Conservation (phyloP, 169 alveolate species). For the Prorocentrum cordatum region DNA sequence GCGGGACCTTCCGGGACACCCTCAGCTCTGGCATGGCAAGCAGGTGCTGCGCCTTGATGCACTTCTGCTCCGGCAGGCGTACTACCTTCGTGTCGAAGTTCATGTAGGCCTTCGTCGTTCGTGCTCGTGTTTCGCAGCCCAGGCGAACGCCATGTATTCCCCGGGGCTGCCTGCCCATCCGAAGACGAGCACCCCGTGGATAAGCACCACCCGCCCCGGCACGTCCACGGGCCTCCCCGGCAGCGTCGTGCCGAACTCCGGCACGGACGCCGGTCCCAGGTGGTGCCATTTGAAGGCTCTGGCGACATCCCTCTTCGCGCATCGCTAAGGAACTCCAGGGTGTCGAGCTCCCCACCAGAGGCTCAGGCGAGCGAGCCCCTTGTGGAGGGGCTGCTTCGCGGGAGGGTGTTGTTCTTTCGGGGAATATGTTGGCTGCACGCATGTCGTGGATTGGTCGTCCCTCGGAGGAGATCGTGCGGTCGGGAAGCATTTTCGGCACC, state of each 20-base stretch:
- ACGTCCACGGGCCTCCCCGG: not conserved
- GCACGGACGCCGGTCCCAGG: not conserved
- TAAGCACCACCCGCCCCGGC: not conserved
- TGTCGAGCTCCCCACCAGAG: not conserved
- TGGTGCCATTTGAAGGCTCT: too few species aligned
- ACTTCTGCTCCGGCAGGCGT: not conserved
- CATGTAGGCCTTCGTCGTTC: not conserved
- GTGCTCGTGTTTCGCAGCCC: not conserved
- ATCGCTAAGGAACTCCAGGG: not conserved
- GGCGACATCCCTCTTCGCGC: not conserved
- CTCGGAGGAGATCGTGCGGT: too few species aligned
- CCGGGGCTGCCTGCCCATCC: not conserved
- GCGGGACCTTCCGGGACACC: not conserved
- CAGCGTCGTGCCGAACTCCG: not conserved
- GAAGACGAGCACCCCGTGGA: not conserved
- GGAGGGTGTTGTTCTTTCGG: not conserved
- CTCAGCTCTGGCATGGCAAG: not conserved
- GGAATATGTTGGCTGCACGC: too few species aligned
- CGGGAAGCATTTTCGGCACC: too few species aligned
- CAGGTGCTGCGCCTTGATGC: not conserved
- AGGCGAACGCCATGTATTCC: not conserved
- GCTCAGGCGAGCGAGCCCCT: not conserved
- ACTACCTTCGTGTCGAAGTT: not conserved
- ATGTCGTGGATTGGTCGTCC: too few species aligned
- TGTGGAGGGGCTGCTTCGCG: not conserved